Evolutionary conservation across 139 green algal genomes (phyloP), one percentile per base, ranked within the genome.

Genomic region (Pseudopediastrum boryanum): DNA sequence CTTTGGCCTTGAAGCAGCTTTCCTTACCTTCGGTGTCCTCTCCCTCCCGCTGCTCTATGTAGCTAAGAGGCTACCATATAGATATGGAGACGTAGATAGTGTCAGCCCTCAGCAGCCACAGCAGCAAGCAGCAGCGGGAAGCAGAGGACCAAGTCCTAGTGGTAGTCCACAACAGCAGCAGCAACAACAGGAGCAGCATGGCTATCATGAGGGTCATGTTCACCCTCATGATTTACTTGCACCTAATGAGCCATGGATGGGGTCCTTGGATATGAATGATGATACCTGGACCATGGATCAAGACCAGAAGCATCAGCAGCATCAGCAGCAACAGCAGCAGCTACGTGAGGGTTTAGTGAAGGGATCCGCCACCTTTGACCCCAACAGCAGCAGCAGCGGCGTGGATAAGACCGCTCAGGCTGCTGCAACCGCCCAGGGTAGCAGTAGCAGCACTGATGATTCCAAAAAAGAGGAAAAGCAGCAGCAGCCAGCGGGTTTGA

Each of bases 1-100:
- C 1, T 58, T 38, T 38, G 78, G 79, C 59, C 58, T 85, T 10
- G 59, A 65, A 4, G 61, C 79, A 66, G 48, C 42, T 27, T 87
- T 85, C 43, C 4, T 61, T 3, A 38, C 69, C 2, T 87, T 83
- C 41, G 66, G 42, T 31, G 25, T 59, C 6, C 56, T 81, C 25
- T 43, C 66, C 1, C 7, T 79, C 2, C 78, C 78, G 1, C 72
- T 75, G 31, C 2, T 83, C 13, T 29, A 19, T 29, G 50, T 75
- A 9, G 31, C 59, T 23, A 33, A 13, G 3, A 61, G 43, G 19
- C 12, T 83, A 27, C 12, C 27, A 1, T 78, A 48, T 56, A 56
- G 31, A 31, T 79, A 71, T 42, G 25, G 38, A 56, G 16, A 41
- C 42, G 19, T 25, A 21, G 10, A 9, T 59, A 13, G 38, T 33